Evolutionary conservation across 1,284 basidiomycete species (phyloP), one percentile per base, ranked within the genome.

Genomic region (Mycosarcoma maydis): DNA sequence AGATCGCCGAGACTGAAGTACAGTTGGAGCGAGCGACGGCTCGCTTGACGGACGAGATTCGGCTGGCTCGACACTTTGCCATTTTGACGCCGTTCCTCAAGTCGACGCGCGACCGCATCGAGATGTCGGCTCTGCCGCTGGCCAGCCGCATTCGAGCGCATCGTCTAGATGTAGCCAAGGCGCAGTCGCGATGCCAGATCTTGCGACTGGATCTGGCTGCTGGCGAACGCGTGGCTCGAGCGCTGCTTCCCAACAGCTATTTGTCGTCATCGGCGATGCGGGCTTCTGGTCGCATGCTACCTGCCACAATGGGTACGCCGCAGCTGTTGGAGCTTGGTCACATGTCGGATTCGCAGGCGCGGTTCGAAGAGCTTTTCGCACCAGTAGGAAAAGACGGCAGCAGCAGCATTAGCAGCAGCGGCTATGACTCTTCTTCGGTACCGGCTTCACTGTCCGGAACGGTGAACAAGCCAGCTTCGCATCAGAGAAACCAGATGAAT

Each of bases 1-100:
- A 64, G 42, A 66, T 77, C 36, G 89, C 92, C 72, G 87, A 89
- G 69, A 90, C 94, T 70, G 93, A 92, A 81, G 89, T 90, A 3
- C 89, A 91, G 75, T 84, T 93, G 38, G 90, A 89, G 47, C 60
- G 64, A n/a, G 46, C 45, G 9, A 14, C 42, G 16, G 50, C 45
- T 3, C 54, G 56, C 10, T 46, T 78, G 40, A 54, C 62, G 20
- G 73, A 74, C 4, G 65, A 76, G 46, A 64, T 76, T 22, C 59
- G 73, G 16, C 60, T 77, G 16, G 77, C 77, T 13, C 64, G 73
- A 13, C 75, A 77, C 58, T 66, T 78, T 51, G 62, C 67, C 40
- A 69, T 78, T 46, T 29, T 75, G 48, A 76, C 77, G 29, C 77
- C 77, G 14, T 77, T 78, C 61, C 62, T 68, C 43, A 73, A 72